phyloP scores from a whole-genome alignment of 352 stramenopile species.

The Globisporangium barbulae region DNA sequence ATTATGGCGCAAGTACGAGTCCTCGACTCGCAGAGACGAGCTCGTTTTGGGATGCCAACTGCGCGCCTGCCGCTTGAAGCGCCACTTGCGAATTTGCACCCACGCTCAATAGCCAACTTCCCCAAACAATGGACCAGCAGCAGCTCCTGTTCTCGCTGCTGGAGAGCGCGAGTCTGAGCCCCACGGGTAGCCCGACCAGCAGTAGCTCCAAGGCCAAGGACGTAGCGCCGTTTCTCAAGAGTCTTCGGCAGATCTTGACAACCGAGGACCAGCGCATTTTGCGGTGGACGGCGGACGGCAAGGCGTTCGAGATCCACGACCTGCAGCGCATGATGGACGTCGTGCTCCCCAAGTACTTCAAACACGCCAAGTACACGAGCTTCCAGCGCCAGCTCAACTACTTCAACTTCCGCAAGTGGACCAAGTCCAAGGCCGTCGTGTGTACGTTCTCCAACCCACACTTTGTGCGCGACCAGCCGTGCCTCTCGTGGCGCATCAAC shows the following conservation, averaged over 20 bases:
- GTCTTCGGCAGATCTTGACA: constrained; percentile 51
- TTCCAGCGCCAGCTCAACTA: constrained; percentile 92
- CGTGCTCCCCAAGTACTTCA: constrained; percentile 89
- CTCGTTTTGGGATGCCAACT: not conserved
- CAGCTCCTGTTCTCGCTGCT: not conserved
- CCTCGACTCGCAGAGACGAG: not conserved
- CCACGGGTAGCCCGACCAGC: not conserved
- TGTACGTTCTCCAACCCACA: constrained; percentile 62
- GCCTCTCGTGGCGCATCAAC: constrained; percentile 54
- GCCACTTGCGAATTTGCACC: constrained; percentile 5
- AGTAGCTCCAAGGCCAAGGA: constrained; percentile 27
- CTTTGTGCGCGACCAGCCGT: constrained; percentile 59
- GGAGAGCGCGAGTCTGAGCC: not conserved
- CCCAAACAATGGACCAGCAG: not conserved
- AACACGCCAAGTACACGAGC: constrained; percentile 88
- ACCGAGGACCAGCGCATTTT: constrained; percentile 46
- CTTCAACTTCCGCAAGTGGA: constrained; percentile 88
- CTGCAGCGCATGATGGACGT: constrained; percentile 64
- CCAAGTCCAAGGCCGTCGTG: constrained; percentile 75
- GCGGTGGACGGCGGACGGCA: constrained; percentile 51
- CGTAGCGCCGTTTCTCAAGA: constrained; percentile 69
- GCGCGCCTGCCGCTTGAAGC: no score
- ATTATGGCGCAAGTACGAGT: no score
- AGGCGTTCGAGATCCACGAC: constrained; percentile 71
- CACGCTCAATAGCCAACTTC: not conserved